Percentiles rank a stretch among this genome's conserved stretches.
These are phyloP conservation scores for Penicillium atrosanguineum DNA, from an alignment of 495 filamentous ascomycete genomes.

Conservation along the genomic window DNA sequence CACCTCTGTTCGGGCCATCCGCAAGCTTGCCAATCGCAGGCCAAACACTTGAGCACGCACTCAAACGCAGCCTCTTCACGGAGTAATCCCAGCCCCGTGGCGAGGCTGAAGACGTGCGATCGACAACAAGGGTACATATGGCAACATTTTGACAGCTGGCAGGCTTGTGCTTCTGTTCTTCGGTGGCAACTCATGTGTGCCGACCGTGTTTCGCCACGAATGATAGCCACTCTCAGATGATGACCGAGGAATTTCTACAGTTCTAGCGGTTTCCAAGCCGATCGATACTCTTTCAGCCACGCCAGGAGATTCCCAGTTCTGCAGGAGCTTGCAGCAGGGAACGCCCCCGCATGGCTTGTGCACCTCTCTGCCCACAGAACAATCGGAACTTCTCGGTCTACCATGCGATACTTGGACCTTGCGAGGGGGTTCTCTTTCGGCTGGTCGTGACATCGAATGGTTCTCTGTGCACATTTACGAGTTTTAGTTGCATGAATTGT, in stretches of 20 bases:
- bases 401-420: not conserved
- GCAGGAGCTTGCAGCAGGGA: conserved; percentile 5
- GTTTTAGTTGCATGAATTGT: not conserved
- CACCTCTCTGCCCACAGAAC: not conserved
- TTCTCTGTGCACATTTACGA: not conserved
- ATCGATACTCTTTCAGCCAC: not conserved
- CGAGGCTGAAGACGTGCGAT: not conserved
- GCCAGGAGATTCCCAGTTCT: not conserved
- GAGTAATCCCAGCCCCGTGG: not conserved
- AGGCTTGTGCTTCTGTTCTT: not conserved
- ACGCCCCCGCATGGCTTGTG: not conserved
- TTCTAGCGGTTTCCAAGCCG: not conserved
- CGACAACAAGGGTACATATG: not conserved
- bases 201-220: not conserved
- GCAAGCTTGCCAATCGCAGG: not conserved
- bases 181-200: not conserved
- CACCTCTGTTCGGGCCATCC: not conserved
- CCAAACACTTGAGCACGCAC: not conserved
- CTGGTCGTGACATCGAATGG: not conserved
- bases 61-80: not conserved
- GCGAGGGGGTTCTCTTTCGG: not conserved
- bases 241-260: not conserved
- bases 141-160: not conserved
- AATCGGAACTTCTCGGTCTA: not conserved
- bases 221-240: not conserved